Evolutionary conservation across 2,329 filamentous ascomycete species (phyloP).

Genomic region (Elsinoe australis): DNA sequence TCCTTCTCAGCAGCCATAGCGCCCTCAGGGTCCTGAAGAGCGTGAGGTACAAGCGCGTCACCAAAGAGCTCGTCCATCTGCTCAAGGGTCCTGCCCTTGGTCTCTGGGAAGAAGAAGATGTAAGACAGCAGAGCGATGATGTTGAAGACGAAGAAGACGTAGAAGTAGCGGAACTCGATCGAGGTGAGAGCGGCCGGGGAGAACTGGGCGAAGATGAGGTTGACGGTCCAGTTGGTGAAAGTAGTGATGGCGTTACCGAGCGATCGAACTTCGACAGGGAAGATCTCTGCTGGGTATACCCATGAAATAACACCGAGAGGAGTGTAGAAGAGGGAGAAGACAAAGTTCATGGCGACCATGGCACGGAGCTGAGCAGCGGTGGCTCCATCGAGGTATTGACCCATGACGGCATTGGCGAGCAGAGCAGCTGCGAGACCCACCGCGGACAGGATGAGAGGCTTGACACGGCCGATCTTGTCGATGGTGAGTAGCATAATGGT

Average conservation of each 20-base stretch:
- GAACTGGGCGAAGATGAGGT: constrained; percentile 45
- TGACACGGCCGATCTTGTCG: constrained; percentile 43
- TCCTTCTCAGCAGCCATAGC: constrained; percentile 21
- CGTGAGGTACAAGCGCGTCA: constrained; percentile 32
- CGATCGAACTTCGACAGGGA: constrained; percentile 33
- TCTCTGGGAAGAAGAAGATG: constrained; percentile 23
- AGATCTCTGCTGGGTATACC: constrained; percentile 41
- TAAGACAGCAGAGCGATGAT: constrained; percentile 33
- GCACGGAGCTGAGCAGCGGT: constrained; percentile 36
- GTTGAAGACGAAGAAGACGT: constrained; percentile 44
- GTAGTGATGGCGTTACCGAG: constrained; percentile 32
- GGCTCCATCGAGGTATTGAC: constrained; percentile 31
- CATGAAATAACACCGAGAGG: constrained; percentile 39
- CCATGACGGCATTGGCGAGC: constrained; percentile 37
- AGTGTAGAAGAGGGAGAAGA: constrained; percentile 42
- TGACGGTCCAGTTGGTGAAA: constrained; percentile 41
- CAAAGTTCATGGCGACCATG: constrained; percentile 43
- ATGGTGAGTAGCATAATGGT: constrained; percentile 22
- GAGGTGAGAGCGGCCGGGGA: constrained; percentile 34
- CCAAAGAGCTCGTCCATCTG: constrained; percentile 24
- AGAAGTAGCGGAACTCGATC: constrained; percentile 45
- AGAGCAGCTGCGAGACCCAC: constrained; percentile 38
- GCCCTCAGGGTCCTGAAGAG: constrained; percentile 29
- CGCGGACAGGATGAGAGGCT: constrained; percentile 40
- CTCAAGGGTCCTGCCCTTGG: constrained; percentile 21